Evolutionary conservation across 192 early-diverging fungal species (phyloP).

Genomic region (Linnemannia zychae): DNA sequence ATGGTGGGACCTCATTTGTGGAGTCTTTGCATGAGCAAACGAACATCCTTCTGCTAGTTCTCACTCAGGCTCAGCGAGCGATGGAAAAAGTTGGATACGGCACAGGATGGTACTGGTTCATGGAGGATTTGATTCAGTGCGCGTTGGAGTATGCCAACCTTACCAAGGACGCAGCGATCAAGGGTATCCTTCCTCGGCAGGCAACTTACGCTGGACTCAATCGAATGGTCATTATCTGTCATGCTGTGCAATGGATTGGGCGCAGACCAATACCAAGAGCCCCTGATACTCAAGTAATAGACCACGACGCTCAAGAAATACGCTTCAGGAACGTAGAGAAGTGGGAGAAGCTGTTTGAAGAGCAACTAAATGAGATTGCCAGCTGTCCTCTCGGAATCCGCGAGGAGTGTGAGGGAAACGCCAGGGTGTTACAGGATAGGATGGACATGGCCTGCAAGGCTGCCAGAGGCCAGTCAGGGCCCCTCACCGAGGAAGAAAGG

Average conservation of each 20-base stretch:
- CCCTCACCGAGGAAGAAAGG: constrained; percentile 45
- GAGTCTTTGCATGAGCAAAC: constrained; percentile 36
- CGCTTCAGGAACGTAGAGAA: background rate
- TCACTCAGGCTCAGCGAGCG: background rate
- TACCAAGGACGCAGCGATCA: constrained; percentile 2
- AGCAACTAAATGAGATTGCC: background rate
- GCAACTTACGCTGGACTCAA: constrained; percentile 5
- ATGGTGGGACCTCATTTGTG: constrained; percentile 25
- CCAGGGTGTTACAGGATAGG: constrained; percentile 15
- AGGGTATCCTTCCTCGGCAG: constrained; percentile 6
- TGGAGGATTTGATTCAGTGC: constrained; percentile 38
- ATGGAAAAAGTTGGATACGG: background rate
- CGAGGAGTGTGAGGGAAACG: constrained; percentile 4
- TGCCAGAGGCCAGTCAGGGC: constrained; percentile 10
- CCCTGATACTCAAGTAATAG: background rate
- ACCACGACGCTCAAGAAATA: background rate
- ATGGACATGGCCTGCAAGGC: constrained; percentile 13
- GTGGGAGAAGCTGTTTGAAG: constrained; percentile 7
- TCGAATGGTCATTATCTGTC: constrained; percentile 6
- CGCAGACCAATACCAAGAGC: background rate
- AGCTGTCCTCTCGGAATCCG: constrained; percentile 24
- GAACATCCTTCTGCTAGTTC: constrained; percentile 13
- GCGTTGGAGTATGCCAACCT: background rate
- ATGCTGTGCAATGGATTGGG: background rate
- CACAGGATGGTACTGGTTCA: constrained; percentile 54